Conservation (phyloP, 2,329 filamentous ascomycete species). For the Diaporthe citri region DNA sequence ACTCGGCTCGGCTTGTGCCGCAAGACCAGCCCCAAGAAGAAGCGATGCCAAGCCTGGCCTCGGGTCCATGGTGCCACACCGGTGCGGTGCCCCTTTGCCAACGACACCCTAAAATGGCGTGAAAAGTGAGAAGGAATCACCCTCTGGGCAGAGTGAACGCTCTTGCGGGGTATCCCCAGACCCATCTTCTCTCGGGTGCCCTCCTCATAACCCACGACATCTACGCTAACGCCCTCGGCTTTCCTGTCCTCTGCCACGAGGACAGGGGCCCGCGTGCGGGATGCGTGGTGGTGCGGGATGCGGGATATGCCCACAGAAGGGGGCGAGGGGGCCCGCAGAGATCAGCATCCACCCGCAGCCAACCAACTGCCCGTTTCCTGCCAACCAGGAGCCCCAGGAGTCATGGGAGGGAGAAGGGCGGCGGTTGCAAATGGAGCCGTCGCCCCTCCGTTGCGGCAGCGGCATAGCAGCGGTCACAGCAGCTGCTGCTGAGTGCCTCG, state of each 20-base stretch:
- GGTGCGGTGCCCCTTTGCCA: constrained; percentile 17
- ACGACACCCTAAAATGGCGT: constrained; percentile 24
- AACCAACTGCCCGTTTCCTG: neutral
- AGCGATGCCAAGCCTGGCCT: neutral
- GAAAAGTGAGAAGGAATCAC: neutral
- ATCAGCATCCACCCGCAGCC: constrained; percentile 14
- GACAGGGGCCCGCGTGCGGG: neutral
- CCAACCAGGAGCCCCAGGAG: neutral
- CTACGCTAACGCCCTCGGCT: constrained; percentile 1
- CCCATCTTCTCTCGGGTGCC: neutral
- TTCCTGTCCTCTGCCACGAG: constrained; percentile 2
- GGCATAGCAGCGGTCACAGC: constrained; percentile 18
- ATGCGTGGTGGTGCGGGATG: neutral
- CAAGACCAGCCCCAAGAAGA: neutral
- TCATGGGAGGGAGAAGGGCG: neutral
- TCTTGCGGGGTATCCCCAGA: constrained; percentile 22
- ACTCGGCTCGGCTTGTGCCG: neutral
- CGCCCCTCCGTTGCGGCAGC: constrained; percentile 3
- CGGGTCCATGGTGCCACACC: constrained; percentile 5
- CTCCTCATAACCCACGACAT: neutral
- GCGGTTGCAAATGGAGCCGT: constrained; percentile 28
- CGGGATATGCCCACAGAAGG: constrained; percentile 16
- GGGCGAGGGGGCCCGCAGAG: neutral
- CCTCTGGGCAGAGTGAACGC: neutral
- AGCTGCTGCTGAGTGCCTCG: neutral